Base-by-base conservation (phyloP, 2,329 filamentous ascomycete genomes). In the Aspergillus versicolor region DNA sequence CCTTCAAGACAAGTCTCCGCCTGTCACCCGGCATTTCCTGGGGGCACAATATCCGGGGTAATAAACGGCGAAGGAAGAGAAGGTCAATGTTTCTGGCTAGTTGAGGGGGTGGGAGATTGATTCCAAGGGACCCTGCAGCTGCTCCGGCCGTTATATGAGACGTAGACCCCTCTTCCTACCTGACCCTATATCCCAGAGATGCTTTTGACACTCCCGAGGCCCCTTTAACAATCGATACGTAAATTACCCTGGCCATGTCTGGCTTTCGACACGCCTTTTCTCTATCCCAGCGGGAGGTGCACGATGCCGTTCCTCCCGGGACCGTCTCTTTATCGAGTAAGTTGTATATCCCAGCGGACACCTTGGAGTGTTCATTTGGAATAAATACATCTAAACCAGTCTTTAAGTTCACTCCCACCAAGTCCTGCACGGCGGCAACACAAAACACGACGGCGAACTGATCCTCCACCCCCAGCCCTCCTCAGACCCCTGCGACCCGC, bases 231-330 rank as follows among this genome's bases (percentile, higher is more conserved):
- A 5, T 40, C 6, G 13, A 17, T 40, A 40, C 6, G 3, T 40
- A 17, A 40, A 6, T 7, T 17, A 17, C 17, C 15, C 3, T 22
- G n/a, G 47, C 19, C 9, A 58, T 58, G 56, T 55, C 52, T 11
- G 56, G 47, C 15, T 58, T 58, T 24, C 27, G 38, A 11, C 47
- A 55, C n/a, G 56, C 56, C 5, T 58, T 58, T 44, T 58, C 56
- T n/a, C 43, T 58, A 17, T 55, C 52, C 7, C 17, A 37, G 22
- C 47, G 56, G 46, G 45, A 55, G 32, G 52, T 58, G 6, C 56
- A 9, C 21, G 47, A 55, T 37, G 52, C 56, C 0, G 24, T 52
- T 15, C 56, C 56, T 8, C 56, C 56, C 3, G 56, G 56, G 5
- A 58, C 56, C 11, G 32, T 58, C 9, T 52, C 30, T 3, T 41